Conservation (phyloP, 192 early-diverging fungal genomes). For the Gigaspora rosea region DNA sequence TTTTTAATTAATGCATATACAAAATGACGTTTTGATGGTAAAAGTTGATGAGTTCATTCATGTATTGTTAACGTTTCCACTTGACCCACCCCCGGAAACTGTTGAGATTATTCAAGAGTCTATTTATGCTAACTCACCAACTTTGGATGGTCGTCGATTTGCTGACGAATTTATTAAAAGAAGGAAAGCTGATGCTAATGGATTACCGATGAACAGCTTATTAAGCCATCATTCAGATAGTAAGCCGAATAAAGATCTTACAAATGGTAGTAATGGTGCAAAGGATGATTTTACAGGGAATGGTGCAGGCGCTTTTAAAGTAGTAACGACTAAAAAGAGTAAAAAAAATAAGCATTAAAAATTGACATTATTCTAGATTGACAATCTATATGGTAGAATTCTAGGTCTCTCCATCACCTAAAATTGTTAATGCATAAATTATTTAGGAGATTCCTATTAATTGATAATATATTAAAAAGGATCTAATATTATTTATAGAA, state of each 20-base stretch:
- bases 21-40: background rate
- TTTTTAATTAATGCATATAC: background rate
- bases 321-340: constrained; percentile 47
- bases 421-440: too few relatives aligned
- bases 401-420: too few relatives aligned
- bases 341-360: constrained; percentile 38
- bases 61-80: constrained; percentile 75
- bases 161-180: constrained; percentile 78
- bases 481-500: too few relatives aligned
- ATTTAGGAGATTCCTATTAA: too few relatives aligned
- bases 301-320: constrained; percentile 40
- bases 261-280: constrained; percentile 29
- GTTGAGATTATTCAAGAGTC: constrained; percentile 77
- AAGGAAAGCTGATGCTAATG: constrained; percentile 64
- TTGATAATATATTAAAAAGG: too few relatives aligned
- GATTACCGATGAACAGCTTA: constrained; percentile 37
- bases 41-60: constrained; percentile 70
- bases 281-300: constrained; percentile 19
- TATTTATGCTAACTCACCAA: constrained; percentile 72
- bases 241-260: constrained; percentile 32
- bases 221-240: constrained; percentile 29
- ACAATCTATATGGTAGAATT: too few relatives aligned
- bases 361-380: too few relatives aligned
- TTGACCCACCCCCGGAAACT: constrained; percentile 61
- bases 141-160: constrained; percentile 75